These are phyloP conservation scores for Cutaneotrichosporon cutaneum DNA, from an alignment of 1,284 basidiomycete species.

Conservation along the genomic window DNA sequence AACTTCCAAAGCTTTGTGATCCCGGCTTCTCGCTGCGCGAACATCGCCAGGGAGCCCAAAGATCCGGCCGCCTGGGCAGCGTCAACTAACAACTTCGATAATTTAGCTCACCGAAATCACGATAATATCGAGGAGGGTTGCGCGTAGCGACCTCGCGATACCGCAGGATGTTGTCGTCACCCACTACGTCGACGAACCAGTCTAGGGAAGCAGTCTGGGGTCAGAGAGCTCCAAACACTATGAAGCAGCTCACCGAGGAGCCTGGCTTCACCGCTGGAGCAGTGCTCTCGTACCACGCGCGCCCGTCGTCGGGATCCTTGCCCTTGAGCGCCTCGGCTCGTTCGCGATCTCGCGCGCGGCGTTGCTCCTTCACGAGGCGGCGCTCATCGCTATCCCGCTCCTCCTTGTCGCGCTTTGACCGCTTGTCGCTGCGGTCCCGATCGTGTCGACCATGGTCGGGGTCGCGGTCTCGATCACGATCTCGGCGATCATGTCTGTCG, in stretches of 20 bases:
- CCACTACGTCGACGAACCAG: constrained; percentile 36
- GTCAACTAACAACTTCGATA: not conserved
- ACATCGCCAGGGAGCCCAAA: constrained; percentile 31
- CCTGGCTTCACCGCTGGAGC: constrained; percentile 21
- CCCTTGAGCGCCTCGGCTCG: constrained; percentile 19
- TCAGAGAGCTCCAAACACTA: not conserved
- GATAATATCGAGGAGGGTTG: constrained; percentile 32
- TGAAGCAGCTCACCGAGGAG: not conserved
- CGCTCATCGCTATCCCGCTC: constrained; percentile 19
- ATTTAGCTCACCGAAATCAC: constrained; percentile 32
- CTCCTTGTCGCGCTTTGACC: not conserved
- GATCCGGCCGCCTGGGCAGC: constrained; percentile 30
- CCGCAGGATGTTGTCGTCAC: constrained; percentile 34
- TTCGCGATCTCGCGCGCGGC: constrained; percentile 16
- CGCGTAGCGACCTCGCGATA: constrained; percentile 30
- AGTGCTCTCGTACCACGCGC: constrained; percentile 13
- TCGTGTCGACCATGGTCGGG: too few species aligned
- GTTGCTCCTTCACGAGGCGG: constrained; percentile 22
- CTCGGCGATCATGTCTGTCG: not conserved
- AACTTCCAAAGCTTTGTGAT: constrained; percentile 34
- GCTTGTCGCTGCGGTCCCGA: constrained; percentile 9
- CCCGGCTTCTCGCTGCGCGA: constrained; percentile 30
- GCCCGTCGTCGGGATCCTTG: not conserved
- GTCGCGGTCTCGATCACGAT: not conserved
- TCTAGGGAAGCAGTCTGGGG: constrained; percentile 21